A percentile compares a stretch with the other conserved stretches of the same genome.
phyloP scores from a whole-genome alignment of 1,284 basidiomycete species.

The Naganishia liquefaciens region DNA sequence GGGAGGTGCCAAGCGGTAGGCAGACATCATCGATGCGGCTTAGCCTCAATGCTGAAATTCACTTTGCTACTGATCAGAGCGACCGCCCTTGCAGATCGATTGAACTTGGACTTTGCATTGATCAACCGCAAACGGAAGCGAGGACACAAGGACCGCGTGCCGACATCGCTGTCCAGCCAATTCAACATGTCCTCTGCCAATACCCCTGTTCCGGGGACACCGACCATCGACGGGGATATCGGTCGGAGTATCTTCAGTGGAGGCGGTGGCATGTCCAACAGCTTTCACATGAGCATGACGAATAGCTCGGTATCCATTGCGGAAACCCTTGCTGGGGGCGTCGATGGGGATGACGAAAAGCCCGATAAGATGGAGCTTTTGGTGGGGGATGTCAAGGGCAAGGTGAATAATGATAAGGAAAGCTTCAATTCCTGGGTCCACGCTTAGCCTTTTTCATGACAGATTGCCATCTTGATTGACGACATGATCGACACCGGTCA shows the following conservation, averaged over 20 bases:
- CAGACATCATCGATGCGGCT: constrained; percentile 31
- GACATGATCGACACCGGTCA: constrained; percentile 97
- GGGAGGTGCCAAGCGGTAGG: constrained; percentile 93
- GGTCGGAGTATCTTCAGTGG: constrained; percentile 36
- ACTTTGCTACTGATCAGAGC: constrained; percentile 64
- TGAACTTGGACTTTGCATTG: constrained; percentile 93
- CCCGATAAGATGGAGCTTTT: constrained; percentile 83
- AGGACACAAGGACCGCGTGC: constrained; percentile 47
- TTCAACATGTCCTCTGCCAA: constrained; percentile 36
- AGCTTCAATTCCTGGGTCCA: neutral
- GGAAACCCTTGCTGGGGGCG: constrained; percentile 38
- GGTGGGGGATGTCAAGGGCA: constrained; percentile 93
- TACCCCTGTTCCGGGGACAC: constrained; percentile 52
- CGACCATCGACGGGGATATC: constrained; percentile 44
- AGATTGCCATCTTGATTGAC: constrained; percentile 91
- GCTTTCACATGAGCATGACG: constrained; percentile 30
- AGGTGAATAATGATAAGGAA: constrained; percentile 57
- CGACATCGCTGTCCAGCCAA: constrained; percentile 18
- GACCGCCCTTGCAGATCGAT: constrained; percentile 91
- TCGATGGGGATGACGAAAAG: constrained; percentile 48
- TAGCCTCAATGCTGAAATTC: neutral
- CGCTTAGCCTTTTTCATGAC: neutral
- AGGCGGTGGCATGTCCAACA: constrained; percentile 33
- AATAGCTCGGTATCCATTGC: constrained; percentile 32
- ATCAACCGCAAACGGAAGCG: constrained; percentile 83